phyloP scores from a whole-genome alignment of 169 alveolate genomes.

The Eimeria acervulina region DNA sequence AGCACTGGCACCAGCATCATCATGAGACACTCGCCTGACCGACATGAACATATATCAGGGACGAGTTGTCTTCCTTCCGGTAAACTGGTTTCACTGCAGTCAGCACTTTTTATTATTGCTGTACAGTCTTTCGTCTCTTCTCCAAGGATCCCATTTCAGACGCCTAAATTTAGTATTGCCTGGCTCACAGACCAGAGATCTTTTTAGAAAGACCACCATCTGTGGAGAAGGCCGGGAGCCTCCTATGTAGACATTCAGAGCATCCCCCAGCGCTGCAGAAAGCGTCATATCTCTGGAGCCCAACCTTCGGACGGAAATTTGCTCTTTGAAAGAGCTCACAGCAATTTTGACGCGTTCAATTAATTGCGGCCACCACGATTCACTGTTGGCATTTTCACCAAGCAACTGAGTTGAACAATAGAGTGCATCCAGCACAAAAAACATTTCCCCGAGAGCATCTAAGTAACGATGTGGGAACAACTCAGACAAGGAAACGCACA shows the following conservation, averaged over 20 bases:
- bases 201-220: neutral
- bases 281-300: neutral
- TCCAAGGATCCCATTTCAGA: neutral
- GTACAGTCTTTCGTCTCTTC: neutral
- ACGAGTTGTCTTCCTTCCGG: neutral
- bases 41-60: neutral
- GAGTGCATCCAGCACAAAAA: slow-evolving; percentile 5
- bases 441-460: neutral
- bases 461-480: neutral
- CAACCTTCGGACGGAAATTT: too few relatives aligned
- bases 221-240: slow-evolving; percentile 3
- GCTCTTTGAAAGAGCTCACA: neutral
- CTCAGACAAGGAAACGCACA: neutral
- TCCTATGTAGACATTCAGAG: neutral
- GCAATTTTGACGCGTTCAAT: neutral
- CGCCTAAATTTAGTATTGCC: neutral
- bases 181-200: slow-evolving; percentile 21
- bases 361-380: neutral
- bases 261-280: neutral
- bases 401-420: slow-evolving; percentile 20
- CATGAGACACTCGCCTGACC: neutral
- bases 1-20: neutral
- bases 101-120: neutral
- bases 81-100: neutral
- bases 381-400: neutral